These are phyloP conservation scores for Eutrema japonicum DNA, from an alignment of 345 rosid species.

Conservation along the genomic window DNA sequence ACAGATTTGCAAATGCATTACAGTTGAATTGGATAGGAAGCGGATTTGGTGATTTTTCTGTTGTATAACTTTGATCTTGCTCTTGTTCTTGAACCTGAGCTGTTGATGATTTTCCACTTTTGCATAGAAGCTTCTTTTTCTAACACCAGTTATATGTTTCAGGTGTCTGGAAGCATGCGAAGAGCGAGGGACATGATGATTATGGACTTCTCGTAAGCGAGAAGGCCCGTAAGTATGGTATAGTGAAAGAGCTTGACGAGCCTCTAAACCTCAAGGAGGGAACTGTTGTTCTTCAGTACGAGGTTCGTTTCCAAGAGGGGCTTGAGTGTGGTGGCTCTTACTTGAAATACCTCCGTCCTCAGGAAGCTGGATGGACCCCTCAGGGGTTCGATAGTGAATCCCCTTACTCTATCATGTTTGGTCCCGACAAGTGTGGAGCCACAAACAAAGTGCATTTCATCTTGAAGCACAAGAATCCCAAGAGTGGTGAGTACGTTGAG, in stretches of 20 bases:
- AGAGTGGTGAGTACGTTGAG: conserved; percentile 77
- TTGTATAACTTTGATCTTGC: not conserved
- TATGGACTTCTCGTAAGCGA: conserved; percentile 86
- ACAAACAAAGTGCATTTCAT: conserved; percentile 94
- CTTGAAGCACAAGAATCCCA: conserved; percentile 86
- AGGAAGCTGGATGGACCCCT: conserved; percentile 73
- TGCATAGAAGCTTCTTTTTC: conserved; percentile 30
- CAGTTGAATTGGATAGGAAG: conserved; percentile 2
- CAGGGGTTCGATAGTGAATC: conserved; percentile 72
- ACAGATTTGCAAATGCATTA: not conserved
- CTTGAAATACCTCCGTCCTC: conserved; percentile 76
- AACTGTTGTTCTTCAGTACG: conserved; percentile 72
- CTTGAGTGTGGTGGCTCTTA: conserved; percentile 95
- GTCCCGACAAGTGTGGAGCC: conserved; percentile 87
- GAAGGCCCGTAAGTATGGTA: conserved; percentile 75
- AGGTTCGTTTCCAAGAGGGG: conserved; percentile 77
- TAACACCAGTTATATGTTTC: conserved; percentile 26
- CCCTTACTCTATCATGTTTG: conserved; percentile 88
- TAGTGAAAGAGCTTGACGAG: conserved; percentile 71
- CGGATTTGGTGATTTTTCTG: not conserved
- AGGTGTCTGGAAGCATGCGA: conserved; percentile 83
- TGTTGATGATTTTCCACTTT: conserved; percentile 6
- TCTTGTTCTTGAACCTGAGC: not conserved
- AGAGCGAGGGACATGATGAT: conserved; percentile 89
- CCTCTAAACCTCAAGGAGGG: conserved; percentile 67